Evolutionary conservation across 2,329 filamentous ascomycete species (phyloP), one percentile per base, ranked within the genome.

Genomic region (Trichophyton benhamiae): DNA sequence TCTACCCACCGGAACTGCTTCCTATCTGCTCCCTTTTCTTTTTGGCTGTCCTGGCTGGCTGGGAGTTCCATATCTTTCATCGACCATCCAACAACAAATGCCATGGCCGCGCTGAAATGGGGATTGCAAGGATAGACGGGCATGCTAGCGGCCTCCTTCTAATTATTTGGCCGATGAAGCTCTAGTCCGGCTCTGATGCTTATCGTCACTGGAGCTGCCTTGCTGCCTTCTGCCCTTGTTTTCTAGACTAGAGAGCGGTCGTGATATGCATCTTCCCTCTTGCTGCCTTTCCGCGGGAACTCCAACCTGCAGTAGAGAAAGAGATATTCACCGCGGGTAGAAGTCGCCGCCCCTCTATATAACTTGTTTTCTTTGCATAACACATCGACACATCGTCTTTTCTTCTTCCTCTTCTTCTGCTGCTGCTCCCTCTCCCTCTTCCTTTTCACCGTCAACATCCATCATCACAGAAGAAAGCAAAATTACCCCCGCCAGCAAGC

Each of bases 241-340:
- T 17, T 22, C 11, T 6, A 38, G 22, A 52, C 22, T 22, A 25
- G 46, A 52, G 22, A 13, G 22, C 7, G 46, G 46, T 22, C 46
- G 46, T 52, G 46, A 13, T 27, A 52, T 52, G 46, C 46, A 52
- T 17, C n/a, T 30, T 22, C 20, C 25, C 25, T 61, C 55, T 30
- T 15, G 59, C 65, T 65, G 46, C 36, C 36, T 42, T 52, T 52
- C 46, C 17, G 57, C 13, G 33, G 58, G 17, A 15, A 27, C 17
- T 46, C 17, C 38, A 17, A 22, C 49, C 27, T 33, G 41, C 41
- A n/a, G 22, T 11, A 22, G 4, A 48, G 58, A 27, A 33, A n/a
- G 27, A 6, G 53, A 36, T 30, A 57, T 57, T 38, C 55, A 33
- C 49, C 49, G 49, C 49, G 22, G 49, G 22, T 22, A 53, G 25